Base-by-base conservation (phyloP, 208 protist species). In the Leishmania amazonensis region DNA sequence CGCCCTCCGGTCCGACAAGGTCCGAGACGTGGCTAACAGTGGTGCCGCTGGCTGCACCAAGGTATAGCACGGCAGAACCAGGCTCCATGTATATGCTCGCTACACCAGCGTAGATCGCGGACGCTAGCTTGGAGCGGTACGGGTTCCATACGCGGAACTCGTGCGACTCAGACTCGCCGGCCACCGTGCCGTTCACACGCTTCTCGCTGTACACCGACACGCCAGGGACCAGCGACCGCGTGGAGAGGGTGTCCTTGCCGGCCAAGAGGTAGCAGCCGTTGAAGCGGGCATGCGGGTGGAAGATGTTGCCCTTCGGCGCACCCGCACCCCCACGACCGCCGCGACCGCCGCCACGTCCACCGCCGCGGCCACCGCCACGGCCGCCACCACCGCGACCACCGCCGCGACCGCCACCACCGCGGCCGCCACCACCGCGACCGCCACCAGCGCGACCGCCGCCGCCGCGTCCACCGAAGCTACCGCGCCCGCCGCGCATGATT, bases 131-230 rank as follows among this genome's bases (percentile, higher is more conserved):
- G 51, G 99, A 99, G 80, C 99, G 92, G 98, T 99, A 99, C 57
- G 99, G 99, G 88, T 99, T 99, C 99, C 99, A 99, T 57, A 99
- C 98, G 85, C 99, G 98, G 94, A 99, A 99, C 95, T 99, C 99
- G 80, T 99, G 94, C 24, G 93, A 92, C 80, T 95, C 91, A 9
- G 86, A 91, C 80, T 96, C 89, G 45, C 91, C 91, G 15, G 83
- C 85, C 53, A 95, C 85, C 4, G 90, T 95, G 60, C 91, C 94
- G 76, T 89, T 92, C 60, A 99, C 94, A 42, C 99, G 95, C 95
- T 99, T 99, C 95, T 99, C 99, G 53, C 99, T 97, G 89, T 99
- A 99, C 11, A 99, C 99, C 51, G 97, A 98, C 60, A 99, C 99
- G 24, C 99, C 99, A 35, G 98, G 97, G 45, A 99, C 98, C 21